Base-by-base conservation (phyloP, 2,329 filamentous ascomycete species). In the Ceratocystis lukuohia region DNA sequence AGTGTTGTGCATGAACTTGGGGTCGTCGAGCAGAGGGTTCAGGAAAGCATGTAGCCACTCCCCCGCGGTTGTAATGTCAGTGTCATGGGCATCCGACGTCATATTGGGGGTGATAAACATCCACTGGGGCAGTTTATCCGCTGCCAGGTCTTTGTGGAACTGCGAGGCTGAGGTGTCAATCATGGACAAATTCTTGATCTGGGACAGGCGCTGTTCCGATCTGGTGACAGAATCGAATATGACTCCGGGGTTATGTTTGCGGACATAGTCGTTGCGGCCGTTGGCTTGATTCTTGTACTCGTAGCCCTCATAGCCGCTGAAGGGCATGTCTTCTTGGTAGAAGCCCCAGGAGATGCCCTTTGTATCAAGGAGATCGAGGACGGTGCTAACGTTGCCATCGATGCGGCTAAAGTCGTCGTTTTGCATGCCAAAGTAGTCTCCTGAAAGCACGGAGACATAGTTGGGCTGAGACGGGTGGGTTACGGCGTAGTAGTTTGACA, bases 281-380 rank as follows among this genome's bases (percentile, higher is more conserved):
- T 81, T 88, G 70, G 83, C 69, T 69, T 84, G 84, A 75, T 91
- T 90, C 66, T 83, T 79, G 73, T 78, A 89, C 0, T 76, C 77
- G 45, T 75, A 74, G 28, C 88, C 88, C 74, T 89, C 81, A 75
- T 84, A 93, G 12, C 89, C 89, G 1, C 83, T 79, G 75, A 85
- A 91, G 1, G 89, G 89, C 80, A 88, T 80, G 71, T 89, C 86
- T 73, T 94, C 89, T 74, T 91, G 83, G 76, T 93, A 94, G 69
- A 86, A 78, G 63, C 78, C 86, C 87, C 87, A 90, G 2, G 80
- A 80, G 72, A 90, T 84, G 65, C 79, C 78, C 71, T 80, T 82
- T 70, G 80, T 79, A 69, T 88, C 85, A 22, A 89, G 82, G 63
- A 90, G 77, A 74, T 90, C 86, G n/a, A 85, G 78, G 22, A 89